Base-by-base conservation (phyloP, 2,329 filamentous ascomycete genomes). In the Fusarium succisae region DNA sequence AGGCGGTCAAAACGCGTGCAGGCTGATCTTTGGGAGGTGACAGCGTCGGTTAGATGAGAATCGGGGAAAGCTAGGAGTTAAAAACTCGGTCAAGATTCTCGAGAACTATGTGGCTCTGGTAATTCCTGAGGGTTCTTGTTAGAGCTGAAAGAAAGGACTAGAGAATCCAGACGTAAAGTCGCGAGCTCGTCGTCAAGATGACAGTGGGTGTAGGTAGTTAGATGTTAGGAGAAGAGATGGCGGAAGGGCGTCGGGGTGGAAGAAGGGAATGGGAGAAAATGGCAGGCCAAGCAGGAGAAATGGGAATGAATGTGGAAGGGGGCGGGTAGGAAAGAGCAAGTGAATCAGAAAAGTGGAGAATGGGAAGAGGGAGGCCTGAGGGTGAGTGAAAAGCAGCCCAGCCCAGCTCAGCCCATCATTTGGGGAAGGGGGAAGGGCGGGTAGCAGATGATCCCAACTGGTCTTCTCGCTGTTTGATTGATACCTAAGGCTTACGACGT, bases 1-100 rank as follows among this genome's bases (percentile, higher is more conserved):
- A 73, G 76, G 75, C 75, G 77, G 77, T 78, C 75, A 75, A 67
- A 69, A 78, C 72, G 76, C 76, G 76, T 74, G 41, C 45, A 67
- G 41, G 51, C 62, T 51, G 39, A 58, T 60, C 51, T 74, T 70
- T 45, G 48, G 58, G 37, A 41, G 60, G 70, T 61, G 67, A 63
- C 61, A 66, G 66, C 51, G 67, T 60, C 57, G 61, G 43, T 54
- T 73, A 47, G 63, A 39, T 54, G 24, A 62, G 45, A 66, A 63
- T 60, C 53, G 54, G 65, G n/a, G 37, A 61, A 47, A 24, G 53
- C 43, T 32, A 56, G 53, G 39, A 58, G 41, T 51, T 48, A 66
- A 60, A 56, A 64, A 65, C 59, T 71, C 54, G 47, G 57, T 45
- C 54, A 63, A 44, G 55, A 35, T 37, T 37, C 43, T 37, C 39